Conservation (phyloP, 805 yeast species). For the Starmerella lactis-condensi region DNA sequence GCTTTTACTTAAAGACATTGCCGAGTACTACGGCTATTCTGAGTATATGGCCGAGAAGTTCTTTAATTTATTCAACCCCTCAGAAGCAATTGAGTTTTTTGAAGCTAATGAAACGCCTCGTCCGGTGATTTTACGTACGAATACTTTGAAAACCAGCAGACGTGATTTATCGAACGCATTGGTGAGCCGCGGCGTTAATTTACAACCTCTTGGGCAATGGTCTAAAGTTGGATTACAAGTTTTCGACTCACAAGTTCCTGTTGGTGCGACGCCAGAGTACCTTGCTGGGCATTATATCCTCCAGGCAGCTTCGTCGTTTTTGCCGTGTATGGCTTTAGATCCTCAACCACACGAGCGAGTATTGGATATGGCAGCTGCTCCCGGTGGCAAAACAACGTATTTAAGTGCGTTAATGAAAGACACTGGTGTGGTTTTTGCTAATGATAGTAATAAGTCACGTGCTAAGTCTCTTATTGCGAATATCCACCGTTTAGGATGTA, state of each 20-base stretch:
- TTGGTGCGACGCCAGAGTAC: slow-evolving; percentile 98
- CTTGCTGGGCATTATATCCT: slow-evolving; percentile 92
- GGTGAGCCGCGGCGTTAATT: slow-evolving; percentile 89
- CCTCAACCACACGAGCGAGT: slow-evolving; percentile 96
- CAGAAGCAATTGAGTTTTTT: slow-evolving; percentile 94
- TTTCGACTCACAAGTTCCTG: slow-evolving; percentile 97
- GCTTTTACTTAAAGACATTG: slow-evolving; percentile 66
- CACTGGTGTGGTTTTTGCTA: slow-evolving; percentile 93
- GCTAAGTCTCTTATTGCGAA: slow-evolving; percentile 93
- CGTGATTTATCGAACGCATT: slow-evolving; percentile 88
- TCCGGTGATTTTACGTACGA: slow-evolving; percentile 95
- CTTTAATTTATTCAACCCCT: slow-evolving; percentile 76
- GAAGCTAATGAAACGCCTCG: slow-evolving; percentile 96
- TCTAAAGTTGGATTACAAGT: slow-evolving; percentile 94
- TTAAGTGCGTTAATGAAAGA: slow-evolving; percentile 92
- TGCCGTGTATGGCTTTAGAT: slow-evolving; percentile 92
- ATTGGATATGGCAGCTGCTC: slow-evolving; percentile 98
- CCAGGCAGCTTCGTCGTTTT: slow-evolving; percentile 95
- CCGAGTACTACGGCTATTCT: slow-evolving; percentile 85
- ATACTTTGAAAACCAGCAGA: slow-evolving; percentile 83
- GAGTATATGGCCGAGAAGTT: slow-evolving; percentile 84
- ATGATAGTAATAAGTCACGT: slow-evolving; percentile 90
- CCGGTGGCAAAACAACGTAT: slow-evolving; percentile 96
- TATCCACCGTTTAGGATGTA: slow-evolving; percentile 91
- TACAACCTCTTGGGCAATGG: slow-evolving; percentile 96